Evolutionary conservation across 768 basidiomycete species (phyloP).

Genomic region (Agaricus blazei): DNA sequence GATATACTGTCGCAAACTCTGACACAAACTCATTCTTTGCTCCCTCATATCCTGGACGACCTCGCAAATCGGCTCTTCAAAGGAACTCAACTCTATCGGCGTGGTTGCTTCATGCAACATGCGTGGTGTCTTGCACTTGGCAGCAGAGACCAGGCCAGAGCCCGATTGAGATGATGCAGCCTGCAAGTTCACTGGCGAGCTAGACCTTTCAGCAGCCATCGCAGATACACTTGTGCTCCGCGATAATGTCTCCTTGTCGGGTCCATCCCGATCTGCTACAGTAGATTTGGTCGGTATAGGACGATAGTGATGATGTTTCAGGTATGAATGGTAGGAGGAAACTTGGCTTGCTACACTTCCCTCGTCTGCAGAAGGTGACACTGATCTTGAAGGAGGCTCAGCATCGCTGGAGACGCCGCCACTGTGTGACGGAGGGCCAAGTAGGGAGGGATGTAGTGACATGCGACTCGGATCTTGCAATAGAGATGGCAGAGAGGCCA

Average conservation of each 20-base stretch:
- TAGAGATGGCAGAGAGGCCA: background rate
- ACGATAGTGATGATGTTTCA: conserved; percentile 6
- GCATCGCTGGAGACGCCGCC: conserved; percentile 20
- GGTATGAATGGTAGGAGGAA: conserved; percentile 5
- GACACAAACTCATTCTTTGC: conserved; percentile 95
- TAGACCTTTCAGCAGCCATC: background rate
- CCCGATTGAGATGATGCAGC: background rate
- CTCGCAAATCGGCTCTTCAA: conserved; percentile 73
- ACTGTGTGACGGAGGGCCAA: conserved; percentile 9
- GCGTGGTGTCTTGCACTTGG: conserved; percentile 63
- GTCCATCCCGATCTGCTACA: background rate
- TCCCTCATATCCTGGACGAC: conserved; percentile 92
- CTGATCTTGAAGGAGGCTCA: conserved; percentile 18
- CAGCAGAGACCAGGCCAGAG: conserved; percentile 19
- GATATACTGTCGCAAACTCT: conserved; percentile 90
- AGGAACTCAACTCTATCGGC: conserved; percentile 56
- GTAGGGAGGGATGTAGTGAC: conserved; percentile 2
- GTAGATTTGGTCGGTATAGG: conserved; percentile 2
- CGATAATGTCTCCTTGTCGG: background rate
- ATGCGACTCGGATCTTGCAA: conserved; percentile 1
- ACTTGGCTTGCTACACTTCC: conserved; percentile 11
- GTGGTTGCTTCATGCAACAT: conserved; percentile 46
- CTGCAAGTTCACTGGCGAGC: background rate
- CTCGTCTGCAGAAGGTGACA: conserved; percentile 14
- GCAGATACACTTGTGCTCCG: background rate